Base-by-base conservation (phyloP, 345 rosid species). In the Eucalyptus sp. region DNA sequence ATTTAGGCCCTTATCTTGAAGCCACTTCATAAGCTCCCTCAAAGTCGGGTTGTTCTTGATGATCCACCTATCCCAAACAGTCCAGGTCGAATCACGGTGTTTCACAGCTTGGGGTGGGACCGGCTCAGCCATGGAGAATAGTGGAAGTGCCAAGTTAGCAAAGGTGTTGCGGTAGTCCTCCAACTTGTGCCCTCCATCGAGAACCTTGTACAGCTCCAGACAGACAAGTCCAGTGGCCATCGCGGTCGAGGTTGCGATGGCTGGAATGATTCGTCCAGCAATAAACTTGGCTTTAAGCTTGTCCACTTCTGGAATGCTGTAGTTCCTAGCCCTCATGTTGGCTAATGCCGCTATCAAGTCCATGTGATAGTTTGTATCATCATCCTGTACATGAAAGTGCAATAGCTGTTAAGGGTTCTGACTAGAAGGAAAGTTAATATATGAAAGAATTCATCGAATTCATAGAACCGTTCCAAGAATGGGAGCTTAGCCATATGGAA, bases 261-360 rank as follows among this genome's bases (percentile, higher is more conserved):
- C 99, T 6, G 99, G 99, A 85, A 98, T 96, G 91, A 98, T 97
- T 92, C 99, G 96, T 88, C 99, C 99, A 13, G 99, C 99, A 31
- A 98, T 97, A 87, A 98, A 96, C 92, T 98, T 98, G 87, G 99
- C 99, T 90, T 98, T 98, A 86, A 98, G 96, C 91, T 98, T 98
- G 94, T 98, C 99, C 10, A 98, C 99, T 90, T 98, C 99, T 3
- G 99, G 98, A 88, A 98, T 95, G 90, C 96, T 91, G 92, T 98
- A 98, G 94, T 98, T 98, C 90, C 99, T 96, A 66, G 99, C 99
- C 94, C 99, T 97, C 99, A 98, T 98, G 94, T 98, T 98, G 81
- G 99, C 99, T 52, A 98, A 96, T 71, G 94, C 99, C 56, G 99
- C 97, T 87, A 98, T 98, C 93, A 97, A 66, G 92, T 98, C 99